These are phyloP conservation scores for Hypoxylon lienhwacheense DNA, from an alignment of 495 filamentous ascomycete genomes.

Conservation along the genomic window DNA sequence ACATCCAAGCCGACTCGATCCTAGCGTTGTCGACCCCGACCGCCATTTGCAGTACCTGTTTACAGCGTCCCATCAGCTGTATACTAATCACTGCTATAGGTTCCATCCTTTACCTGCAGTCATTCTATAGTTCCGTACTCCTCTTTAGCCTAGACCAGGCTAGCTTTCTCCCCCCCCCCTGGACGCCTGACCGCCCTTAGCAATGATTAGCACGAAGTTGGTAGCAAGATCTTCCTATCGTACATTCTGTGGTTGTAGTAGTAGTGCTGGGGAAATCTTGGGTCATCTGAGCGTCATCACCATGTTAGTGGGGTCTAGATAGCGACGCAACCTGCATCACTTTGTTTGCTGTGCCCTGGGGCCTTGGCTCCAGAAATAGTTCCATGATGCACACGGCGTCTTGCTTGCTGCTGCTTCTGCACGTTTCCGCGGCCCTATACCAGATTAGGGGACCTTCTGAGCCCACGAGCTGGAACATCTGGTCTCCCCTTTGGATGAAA, in stretches of 20 bases:
- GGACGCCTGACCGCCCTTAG: conserved; percentile 31
- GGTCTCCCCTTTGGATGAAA: not conserved
- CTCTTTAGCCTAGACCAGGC: conserved; percentile 29
- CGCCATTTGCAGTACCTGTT: conserved; percentile 23
- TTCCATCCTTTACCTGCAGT: conserved; percentile 27
- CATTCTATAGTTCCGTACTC: conserved; percentile 33
- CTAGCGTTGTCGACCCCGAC: conserved; percentile 11
- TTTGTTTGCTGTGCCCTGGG: conserved; percentile 18
- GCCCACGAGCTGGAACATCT: conserved; percentile 22
- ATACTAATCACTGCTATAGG: conserved; percentile 19
- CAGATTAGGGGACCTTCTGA: conserved; percentile 26
- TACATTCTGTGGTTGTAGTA: conserved; percentile 29
- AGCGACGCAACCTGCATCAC: conserved; percentile 25
- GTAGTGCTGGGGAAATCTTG: conserved; percentile 28
- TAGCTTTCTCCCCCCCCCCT: conserved; percentile 27
- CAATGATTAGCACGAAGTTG: conserved; percentile 32
- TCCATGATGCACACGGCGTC: conserved; percentile 27
- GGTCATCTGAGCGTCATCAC: conserved; percentile 38
- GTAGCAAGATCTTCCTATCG: conserved; percentile 34
- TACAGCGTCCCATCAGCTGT: conserved; percentile 25
- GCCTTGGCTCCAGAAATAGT: conserved; percentile 28
- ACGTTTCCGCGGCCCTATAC: conserved; percentile 31
- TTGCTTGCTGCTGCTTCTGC: conserved; percentile 21
- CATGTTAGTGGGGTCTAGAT: conserved; percentile 32
- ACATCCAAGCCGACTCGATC: not conserved